These are phyloP conservation scores for Solanum pinnatisectum DNA, from an alignment of 257 asterid species.

Conservation along the genomic window DNA sequence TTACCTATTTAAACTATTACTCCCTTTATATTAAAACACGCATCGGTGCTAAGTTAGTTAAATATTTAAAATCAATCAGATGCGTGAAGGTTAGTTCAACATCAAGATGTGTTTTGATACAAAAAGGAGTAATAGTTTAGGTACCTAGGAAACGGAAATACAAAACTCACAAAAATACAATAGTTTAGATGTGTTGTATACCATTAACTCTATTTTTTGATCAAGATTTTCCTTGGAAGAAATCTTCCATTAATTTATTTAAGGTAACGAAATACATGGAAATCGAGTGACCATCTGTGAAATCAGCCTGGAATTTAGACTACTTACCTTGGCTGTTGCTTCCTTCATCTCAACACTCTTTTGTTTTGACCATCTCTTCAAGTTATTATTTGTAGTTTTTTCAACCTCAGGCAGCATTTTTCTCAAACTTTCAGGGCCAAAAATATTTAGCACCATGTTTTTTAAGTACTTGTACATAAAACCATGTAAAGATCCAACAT, in stretches of 20 bases:
- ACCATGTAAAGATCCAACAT: not conserved
- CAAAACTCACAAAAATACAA: not conserved
- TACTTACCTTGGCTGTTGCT: conserved; percentile 43
- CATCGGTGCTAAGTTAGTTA: not conserved
- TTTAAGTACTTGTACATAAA: conserved; percentile 69
- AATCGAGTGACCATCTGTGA: not conserved
- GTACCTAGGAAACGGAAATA: too few species aligned
- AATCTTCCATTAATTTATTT: too few species aligned
- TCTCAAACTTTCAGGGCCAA: conserved; percentile 67
- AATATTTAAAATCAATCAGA: not conserved
- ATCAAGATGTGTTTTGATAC: not conserved
- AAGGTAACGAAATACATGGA: not conserved
- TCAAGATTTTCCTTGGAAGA: too few species aligned
- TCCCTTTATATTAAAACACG: not conserved
- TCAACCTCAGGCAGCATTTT: conserved; percentile 72
- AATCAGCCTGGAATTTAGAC: not conserved
- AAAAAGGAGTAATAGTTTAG: not conserved
- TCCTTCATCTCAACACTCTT: conserved; percentile 47
- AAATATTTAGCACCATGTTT: conserved; percentile 59
- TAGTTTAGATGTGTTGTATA: not conserved
- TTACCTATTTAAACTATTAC: too few species aligned
- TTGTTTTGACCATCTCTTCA: conserved; percentile 36
- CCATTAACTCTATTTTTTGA: not conserved
- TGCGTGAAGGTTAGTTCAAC: not conserved
- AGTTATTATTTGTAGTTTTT: conserved; percentile 25